Percentiles rank a stretch among this genome's conserved stretches.
Conservation (phyloP, 1,139 yeast genomes). For the Yamadazyma sp. region DNA sequence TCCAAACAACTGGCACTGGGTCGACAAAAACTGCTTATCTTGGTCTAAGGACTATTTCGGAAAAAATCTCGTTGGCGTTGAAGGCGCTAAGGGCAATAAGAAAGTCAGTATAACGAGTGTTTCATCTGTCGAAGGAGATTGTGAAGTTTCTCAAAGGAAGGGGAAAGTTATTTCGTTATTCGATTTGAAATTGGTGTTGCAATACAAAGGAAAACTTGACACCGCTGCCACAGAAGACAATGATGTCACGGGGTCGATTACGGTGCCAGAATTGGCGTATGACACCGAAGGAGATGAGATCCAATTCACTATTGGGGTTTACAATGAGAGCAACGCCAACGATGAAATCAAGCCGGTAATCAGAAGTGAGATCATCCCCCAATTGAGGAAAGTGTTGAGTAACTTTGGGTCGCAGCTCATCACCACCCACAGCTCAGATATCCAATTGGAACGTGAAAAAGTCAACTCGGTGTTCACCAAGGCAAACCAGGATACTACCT, state of each 20-base stretch:
- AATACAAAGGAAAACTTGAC: constrained; percentile 51
- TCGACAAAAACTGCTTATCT: constrained; percentile 90
- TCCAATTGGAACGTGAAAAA: constrained; percentile 68
- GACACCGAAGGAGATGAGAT: constrained; percentile 84
- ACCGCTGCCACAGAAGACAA: constrained; percentile 26
- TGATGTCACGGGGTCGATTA: constrained; percentile 63
- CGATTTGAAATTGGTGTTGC: constrained; percentile 69
- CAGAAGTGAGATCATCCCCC: constrained; percentile 64
- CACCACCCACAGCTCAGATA: constrained; percentile 74
- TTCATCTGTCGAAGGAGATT: constrained; percentile 87
- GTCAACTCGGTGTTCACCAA: constrained; percentile 69
- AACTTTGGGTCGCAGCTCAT: constrained; percentile 79
- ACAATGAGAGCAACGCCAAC: constrained; percentile 56
- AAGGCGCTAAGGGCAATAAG: constrained; percentile 36
- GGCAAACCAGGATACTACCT: constrained; percentile 51
- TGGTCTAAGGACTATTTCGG: constrained; percentile 84
- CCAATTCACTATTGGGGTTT: constrained; percentile 74
- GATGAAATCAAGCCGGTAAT: constrained; percentile 54
- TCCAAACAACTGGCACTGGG: constrained; percentile 88
- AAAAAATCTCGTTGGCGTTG: constrained; percentile 53
- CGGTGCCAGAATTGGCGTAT: constrained; percentile 92
- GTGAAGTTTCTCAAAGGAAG: constrained; percentile 93
- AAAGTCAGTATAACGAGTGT: constrained; percentile 51
- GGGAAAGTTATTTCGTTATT: constrained; percentile 93
- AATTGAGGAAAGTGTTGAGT: constrained; percentile 58